Conservation (phyloP, 768 basidiomycete species). For the Suillus subluteus region DNA sequence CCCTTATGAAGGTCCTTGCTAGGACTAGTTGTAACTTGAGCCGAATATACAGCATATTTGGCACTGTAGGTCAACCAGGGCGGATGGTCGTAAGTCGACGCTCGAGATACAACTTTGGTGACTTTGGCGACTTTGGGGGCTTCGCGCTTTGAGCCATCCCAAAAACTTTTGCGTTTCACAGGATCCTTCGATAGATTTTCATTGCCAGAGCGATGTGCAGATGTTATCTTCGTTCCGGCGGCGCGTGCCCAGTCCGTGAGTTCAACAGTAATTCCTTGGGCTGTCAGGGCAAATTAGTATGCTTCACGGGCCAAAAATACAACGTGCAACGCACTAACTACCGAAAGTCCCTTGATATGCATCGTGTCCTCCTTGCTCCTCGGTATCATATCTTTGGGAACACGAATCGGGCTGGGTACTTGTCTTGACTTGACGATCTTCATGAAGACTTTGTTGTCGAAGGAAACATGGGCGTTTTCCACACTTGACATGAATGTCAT, state of each 20-base stretch:
- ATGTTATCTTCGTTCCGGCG: conserved; percentile 59
- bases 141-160: neutral
- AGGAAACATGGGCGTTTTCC: conserved; percentile 11
- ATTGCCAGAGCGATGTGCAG: conserved; percentile 25
- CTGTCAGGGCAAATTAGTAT: conserved; percentile 34
- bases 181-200: conserved; percentile 5
- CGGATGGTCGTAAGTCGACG: neutral
- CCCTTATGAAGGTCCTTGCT: conserved; percentile 66
- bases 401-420: neutral
- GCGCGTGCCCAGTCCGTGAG: conserved; percentile 76
- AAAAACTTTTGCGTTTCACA: conserved; percentile 11
- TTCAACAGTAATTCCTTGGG: conserved; percentile 74
- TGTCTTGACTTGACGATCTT: conserved; percentile 1
- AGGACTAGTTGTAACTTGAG: conserved; percentile 54
- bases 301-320: neutral
- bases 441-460: conserved; percentile 8
- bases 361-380: neutral
- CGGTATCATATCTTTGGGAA: neutral
- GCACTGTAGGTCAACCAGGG: neutral
- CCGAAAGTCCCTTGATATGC: conserved; percentile 1
- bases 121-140: neutral
- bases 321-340: neutral
- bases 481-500: conserved; percentile 53
- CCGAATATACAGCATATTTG: conserved; percentile 22
- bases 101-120: neutral